Conservation (phyloP, 1,139 yeast species). For the Yamadazyma siamensis region DNA sequence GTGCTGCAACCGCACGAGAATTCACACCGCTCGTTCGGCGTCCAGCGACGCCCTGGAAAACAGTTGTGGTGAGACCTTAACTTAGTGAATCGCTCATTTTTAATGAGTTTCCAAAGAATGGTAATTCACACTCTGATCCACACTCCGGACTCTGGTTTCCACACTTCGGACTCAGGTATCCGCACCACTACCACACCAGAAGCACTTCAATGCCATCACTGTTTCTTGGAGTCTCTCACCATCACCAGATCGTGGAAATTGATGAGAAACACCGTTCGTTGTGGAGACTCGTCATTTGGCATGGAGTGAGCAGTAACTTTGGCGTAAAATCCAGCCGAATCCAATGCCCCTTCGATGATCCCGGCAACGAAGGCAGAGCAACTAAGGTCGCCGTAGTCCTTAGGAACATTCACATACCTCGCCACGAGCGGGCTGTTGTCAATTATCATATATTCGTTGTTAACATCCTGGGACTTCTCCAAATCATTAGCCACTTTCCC, state of each 20-base stretch:
- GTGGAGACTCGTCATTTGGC: conserved; percentile 59
- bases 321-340: conserved; percentile 76
- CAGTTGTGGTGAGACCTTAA: too few species aligned
- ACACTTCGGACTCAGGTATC: too few species aligned
- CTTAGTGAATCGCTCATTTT: too few species aligned
- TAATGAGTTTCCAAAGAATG: too few species aligned
- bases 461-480: conserved; percentile 80
- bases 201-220: background rate
- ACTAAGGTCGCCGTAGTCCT: conserved; percentile 73
- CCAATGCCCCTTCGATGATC: conserved; percentile 83
- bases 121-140: too few species aligned
- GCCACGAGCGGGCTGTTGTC: conserved; percentile 79
- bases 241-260: conserved; percentile 65
- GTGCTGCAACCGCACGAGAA: too few species aligned
- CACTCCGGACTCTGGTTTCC: too few species aligned
- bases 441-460: conserved; percentile 80
- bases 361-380: conserved; percentile 91
- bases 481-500: conserved; percentile 83
- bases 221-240: conserved; percentile 43
- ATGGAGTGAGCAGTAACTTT: conserved; percentile 86
- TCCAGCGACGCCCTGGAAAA: too few species aligned
- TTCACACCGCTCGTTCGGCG: too few species aligned
- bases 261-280: conserved; percentile 79
- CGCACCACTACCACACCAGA: too few species aligned
- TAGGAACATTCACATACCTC: conserved; percentile 75